Percentiles rank a stretch among this genome's conserved stretches.
phyloP scores from a whole-genome alignment of 352 stramenopile species.

The Hyaloperonospora brassicae region DNA sequence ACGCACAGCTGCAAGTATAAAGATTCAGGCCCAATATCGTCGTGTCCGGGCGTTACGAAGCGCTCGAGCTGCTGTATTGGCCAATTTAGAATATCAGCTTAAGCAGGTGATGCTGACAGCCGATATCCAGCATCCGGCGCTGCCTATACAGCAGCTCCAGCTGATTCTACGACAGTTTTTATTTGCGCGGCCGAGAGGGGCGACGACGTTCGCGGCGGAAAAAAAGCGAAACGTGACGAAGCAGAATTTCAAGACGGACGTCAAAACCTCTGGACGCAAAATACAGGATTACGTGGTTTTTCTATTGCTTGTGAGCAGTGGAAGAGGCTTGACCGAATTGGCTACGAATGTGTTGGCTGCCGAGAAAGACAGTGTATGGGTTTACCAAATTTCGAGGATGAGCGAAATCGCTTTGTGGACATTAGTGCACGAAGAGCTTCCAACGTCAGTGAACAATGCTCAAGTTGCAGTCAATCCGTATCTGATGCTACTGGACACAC shows the following conservation, averaged over 20 bases:
- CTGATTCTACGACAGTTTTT: slow-evolving; percentile 40
- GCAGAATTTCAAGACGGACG: neutral
- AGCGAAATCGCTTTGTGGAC: slow-evolving; percentile 35
- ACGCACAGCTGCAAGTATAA: slow-evolving; percentile 34
- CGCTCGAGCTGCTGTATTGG: slow-evolving; percentile 29
- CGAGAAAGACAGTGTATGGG: slow-evolving; percentile 32
- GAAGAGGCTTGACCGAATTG: slow-evolving; percentile 20
- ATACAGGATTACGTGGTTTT: slow-evolving; percentile 54
- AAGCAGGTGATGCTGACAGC: slow-evolving; percentile 19
- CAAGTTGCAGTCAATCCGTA: slow-evolving; percentile 32
- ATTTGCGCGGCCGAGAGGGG: slow-evolving; percentile 11
- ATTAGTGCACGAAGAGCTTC: slow-evolving; percentile 20
- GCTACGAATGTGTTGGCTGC: slow-evolving; percentile 23
- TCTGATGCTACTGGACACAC: slow-evolving; percentile 39
- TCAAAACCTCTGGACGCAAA: slow-evolving; percentile 30
- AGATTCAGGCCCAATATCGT: slow-evolving; percentile 44
- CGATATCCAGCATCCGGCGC: slow-evolving; percentile 28
- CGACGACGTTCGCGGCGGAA: no score
- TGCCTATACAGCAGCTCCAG: slow-evolving; percentile 24
- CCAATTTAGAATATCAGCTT: slow-evolving; percentile 35
- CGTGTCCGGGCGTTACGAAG: slow-evolving; percentile 22
- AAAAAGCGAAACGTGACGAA: neutral
- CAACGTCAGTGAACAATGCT: slow-evolving; percentile 11
- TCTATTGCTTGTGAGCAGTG: slow-evolving; percentile 48
- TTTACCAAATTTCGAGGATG: slow-evolving; percentile 40